Base-by-base conservation (phyloP, 768 basidiomycete genomes). In the Boletus sensibilis region DNA sequence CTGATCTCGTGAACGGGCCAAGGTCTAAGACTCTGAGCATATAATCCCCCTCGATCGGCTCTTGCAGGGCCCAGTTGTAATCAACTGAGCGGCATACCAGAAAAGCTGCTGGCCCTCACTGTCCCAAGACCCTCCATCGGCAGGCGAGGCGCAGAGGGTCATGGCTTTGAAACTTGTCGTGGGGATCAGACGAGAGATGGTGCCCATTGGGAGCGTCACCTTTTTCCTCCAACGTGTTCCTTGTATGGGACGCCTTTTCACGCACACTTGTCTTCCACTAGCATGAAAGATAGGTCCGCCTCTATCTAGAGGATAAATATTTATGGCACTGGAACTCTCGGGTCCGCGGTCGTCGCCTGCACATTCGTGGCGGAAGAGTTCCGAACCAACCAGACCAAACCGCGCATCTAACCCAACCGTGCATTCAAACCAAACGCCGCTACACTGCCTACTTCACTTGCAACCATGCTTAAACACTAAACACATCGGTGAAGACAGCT, bases 21-120 rank as follows among this genome's bases (percentile, higher is more conserved):
- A 87, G 83, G 82, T 87, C 85, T n/a, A n/a, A n/a, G n/a, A n/a
- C n/a, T n/a, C n/a, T 85, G 86, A 88, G 85, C 70, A 79, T 82
- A 68, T 59, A 80, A 72, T 81, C 82, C 81, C 79, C 79, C 79
- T 78, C 56, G 79, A 82, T 78, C 62, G 83, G 73, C 79, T 75
- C 81, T 82, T 79, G 82, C 80, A 62, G 85, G 76, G 79, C 71
- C 81, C 74, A 74, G 79, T 75, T 74, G 70, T 79, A 79, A 85
- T 64, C 66, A 64, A 75, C 76, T 75, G 74, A 80, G 79, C 79
- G 77, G 72, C 82, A 78, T 80, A 87, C 82, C 84, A 86, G 85
- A 85, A 80, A 87, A 73, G 60, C 75, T 70, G 58, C 65, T 11
- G 42, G 62, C 55, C 64, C 56, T 64, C 64, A 61, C 56, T 62